A percentile compares a stretch with the other conserved stretches of the same genome.
Conservation (phyloP, 495 filamentous ascomycete species). For the Neurospora discreta region DNA sequence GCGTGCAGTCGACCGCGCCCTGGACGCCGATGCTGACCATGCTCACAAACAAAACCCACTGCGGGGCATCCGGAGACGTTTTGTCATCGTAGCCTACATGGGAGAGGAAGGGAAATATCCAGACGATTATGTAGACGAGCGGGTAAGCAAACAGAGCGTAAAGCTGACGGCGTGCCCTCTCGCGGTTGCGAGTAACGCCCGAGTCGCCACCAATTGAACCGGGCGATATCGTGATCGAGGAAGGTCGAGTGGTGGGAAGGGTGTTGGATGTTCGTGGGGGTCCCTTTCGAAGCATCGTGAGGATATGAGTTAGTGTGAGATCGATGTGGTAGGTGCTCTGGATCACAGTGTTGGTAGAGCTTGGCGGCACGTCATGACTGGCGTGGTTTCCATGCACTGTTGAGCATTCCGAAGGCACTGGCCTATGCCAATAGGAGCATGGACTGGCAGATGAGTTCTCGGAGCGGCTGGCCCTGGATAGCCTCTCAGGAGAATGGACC, state of each 20-base stretch:
- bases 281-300: slow-evolving; percentile 11
- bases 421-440: slow-evolving; percentile 1
- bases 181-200: slow-evolving; percentile 29
- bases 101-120: slow-evolving; percentile 57
- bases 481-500: slow-evolving; percentile 1
- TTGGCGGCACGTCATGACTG: neutral
- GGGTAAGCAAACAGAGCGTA: slow-evolving; percentile 64
- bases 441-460: neutral
- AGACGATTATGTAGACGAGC: slow-evolving; percentile 56
- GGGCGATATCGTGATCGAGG: slow-evolving; percentile 4
- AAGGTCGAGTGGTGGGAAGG: neutral
- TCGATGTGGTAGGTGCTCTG: neutral
- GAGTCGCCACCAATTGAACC: slow-evolving; percentile 5
- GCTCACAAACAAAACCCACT: slow-evolving; percentile 42
- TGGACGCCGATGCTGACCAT: slow-evolving; percentile 47
- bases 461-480: neutral
- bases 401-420: neutral
- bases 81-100: slow-evolving; percentile 50
- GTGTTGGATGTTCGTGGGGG: slow-evolving; percentile 1
- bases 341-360: neutral
- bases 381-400: neutral
- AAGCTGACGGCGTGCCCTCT: slow-evolving; percentile 53
- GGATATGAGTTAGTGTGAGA: slow-evolving; percentile 13
- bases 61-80: slow-evolving; percentile 31
- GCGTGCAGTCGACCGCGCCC: slow-evolving; percentile 52